A percentile compares a stretch with the other conserved stretches of the same genome.
phyloP scores from a whole-genome alignment of 306 rosid species.

The Prunus kanzakura region DNA sequence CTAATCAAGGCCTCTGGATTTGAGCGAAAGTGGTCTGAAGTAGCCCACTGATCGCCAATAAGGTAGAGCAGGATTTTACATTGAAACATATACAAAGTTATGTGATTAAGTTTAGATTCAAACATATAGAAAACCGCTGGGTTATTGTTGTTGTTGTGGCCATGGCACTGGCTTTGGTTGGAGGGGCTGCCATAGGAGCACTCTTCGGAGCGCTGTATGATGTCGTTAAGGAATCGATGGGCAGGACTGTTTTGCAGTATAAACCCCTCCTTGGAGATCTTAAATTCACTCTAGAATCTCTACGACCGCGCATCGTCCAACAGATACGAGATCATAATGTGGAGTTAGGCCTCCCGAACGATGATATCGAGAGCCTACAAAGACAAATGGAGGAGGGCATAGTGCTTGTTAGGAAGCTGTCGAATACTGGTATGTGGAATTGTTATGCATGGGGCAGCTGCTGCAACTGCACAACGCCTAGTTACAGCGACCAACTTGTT shows the following conservation, averaged over 20 bases:
- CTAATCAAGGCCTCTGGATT: no score
- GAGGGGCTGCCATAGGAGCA: constrained; percentile 8
- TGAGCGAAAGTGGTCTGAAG: no score
- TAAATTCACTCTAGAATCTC: not conserved
- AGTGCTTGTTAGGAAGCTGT: not conserved
- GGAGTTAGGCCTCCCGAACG: not conserved
- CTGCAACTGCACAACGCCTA: not conserved
- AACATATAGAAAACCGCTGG: not conserved
- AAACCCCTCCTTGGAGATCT: not conserved
- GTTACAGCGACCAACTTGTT: constrained; percentile 8
- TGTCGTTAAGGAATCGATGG: not conserved
- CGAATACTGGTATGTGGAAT: not conserved
- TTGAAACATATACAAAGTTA: no score
- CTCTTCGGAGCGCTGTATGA: constrained; percentile 2
- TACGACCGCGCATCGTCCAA: not conserved
- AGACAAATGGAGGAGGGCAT: not conserved
- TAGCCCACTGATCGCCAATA: no score
- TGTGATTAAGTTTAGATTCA: not conserved
- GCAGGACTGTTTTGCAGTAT: not conserved
- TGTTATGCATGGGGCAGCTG: not conserved
- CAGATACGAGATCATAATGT: not conserved
- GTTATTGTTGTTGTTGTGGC: not conserved
- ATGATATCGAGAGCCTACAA: not conserved
- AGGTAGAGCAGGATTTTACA: no score
- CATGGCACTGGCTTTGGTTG: not conserved